Percentiles rank a stretch among this genome's conserved stretches.
Conservation (phyloP, 345 rosid species). For the Eutrema heterophyllum region DNA sequence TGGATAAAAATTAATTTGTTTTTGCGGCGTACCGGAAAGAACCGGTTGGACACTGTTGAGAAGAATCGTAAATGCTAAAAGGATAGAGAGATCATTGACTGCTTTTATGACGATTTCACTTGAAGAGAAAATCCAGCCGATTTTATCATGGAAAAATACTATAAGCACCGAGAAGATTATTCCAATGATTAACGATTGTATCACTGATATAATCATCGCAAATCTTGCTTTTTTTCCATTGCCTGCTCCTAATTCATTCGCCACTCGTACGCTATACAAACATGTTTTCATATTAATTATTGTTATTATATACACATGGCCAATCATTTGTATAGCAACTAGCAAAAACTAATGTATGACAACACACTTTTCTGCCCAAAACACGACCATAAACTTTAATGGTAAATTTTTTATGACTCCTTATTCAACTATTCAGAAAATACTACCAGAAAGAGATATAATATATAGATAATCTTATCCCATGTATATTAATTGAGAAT, state of each 20-base stretch:
- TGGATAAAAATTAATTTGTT: too few relatives aligned
- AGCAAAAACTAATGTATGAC: too few relatives aligned
- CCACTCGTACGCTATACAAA: slow-evolving; percentile 65
- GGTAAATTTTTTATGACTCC: too few relatives aligned
- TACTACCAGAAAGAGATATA: too few relatives aligned
- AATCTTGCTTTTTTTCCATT: slow-evolving; percentile 41
- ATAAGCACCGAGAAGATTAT: slow-evolving; percentile 51
- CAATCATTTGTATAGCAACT: too few relatives aligned
- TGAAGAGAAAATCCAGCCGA: slow-evolving; percentile 56
- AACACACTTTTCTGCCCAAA: too few relatives aligned
- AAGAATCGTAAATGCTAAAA: slow-evolving; percentile 67
- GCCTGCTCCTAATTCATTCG: slow-evolving; percentile 30
- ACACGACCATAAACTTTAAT: too few relatives aligned
- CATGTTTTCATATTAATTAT: neutral
- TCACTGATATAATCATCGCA: slow-evolving; percentile 57
- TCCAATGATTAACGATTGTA: slow-evolving; percentile 53
- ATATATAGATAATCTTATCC: too few relatives aligned
- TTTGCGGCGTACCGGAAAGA: slow-evolving; percentile 52
- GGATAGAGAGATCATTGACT: slow-evolving; percentile 53
- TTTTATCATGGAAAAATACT: slow-evolving; percentile 34
- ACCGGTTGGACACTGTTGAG: slow-evolving; percentile 89
- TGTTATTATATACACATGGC: too few relatives aligned
- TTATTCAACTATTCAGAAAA: too few relatives aligned
- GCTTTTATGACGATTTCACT: slow-evolving; percentile 53
- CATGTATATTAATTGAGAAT: too few relatives aligned